phyloP scores from a whole-genome alignment of 805 yeast species.

The Phaffomyces antillensis region DNA sequence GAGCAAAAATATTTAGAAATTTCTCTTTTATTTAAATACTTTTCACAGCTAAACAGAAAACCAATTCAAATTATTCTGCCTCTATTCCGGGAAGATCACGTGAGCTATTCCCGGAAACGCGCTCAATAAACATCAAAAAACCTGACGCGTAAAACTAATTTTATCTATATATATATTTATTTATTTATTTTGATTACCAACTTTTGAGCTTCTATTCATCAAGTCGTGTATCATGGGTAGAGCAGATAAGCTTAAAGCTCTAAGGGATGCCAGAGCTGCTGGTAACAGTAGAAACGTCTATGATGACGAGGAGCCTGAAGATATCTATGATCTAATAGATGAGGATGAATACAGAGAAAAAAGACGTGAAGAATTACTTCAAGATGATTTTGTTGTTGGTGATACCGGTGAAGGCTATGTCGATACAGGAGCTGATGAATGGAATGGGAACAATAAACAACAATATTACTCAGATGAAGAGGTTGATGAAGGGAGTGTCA shows the following conservation, averaged over 20 bases:
- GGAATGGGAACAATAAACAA: constrained; percentile 53
- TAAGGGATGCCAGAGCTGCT: constrained; percentile 58
- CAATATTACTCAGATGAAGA: constrained; percentile 49
- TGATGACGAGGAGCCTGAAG: constrained; percentile 40
- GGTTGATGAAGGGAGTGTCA: constrained; percentile 15
- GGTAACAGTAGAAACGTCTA: constrained; percentile 32
- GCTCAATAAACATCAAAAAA: neutral
- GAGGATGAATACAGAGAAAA: constrained; percentile 70
- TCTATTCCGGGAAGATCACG: neutral
- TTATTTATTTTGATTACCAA: neutral
- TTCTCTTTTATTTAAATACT: no score
- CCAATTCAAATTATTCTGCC: no score
- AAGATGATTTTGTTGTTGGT: constrained; percentile 91
- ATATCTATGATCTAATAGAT: constrained; percentile 82
- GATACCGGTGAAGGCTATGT: constrained; percentile 93
- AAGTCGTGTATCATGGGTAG: constrained; percentile 25
- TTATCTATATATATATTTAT: neutral
- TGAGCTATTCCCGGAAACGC: neutral
- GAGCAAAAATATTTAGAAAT: no score
- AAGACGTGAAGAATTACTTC: constrained; percentile 71
- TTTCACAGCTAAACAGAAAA: no score
- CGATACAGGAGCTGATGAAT: constrained; percentile 88
- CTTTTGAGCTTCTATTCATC: neutral
- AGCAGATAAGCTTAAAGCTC: constrained; percentile 47
- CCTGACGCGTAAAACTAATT: neutral